A percentile compares a stretch with the other conserved stretches of the same genome.
These are phyloP conservation scores for Vanrija humicola DNA, from an alignment of 1,284 basidiomycete species.

Conservation along the genomic window DNA sequence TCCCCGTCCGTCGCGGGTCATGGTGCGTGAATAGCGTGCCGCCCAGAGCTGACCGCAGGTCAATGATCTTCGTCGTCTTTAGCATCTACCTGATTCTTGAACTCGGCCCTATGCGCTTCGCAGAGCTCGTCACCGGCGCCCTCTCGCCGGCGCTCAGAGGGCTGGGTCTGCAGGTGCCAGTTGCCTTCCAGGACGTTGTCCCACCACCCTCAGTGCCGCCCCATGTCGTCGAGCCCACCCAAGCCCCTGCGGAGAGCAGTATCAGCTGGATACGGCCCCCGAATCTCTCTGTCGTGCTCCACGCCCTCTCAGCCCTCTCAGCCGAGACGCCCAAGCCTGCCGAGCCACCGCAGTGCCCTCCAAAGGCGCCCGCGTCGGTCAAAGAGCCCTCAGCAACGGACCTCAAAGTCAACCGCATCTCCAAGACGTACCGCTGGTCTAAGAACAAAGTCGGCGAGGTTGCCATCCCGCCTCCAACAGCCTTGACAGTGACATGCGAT, in stretches of 20 bases:
- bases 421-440: constrained; percentile 3
- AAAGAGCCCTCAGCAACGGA: not conserved
- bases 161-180: not conserved
- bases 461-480: not conserved
- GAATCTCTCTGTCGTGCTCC: constrained; percentile 5
- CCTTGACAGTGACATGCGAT: not conserved
- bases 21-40: too few relatives aligned
- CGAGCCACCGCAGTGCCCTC: not conserved
- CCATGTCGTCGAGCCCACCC: not conserved
- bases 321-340: not conserved
- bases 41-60: too few relatives aligned
- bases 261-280: not conserved
- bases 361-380: not conserved
- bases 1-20: too few relatives aligned
- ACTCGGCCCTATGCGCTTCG: too few relatives aligned
- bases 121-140: not conserved
- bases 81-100: too few relatives aligned
- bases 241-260: not conserved
- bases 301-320: constrained; percentile 1
- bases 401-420: not conserved
- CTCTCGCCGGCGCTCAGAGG: not conserved
- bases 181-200: not conserved
- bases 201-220: not conserved
- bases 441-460: not conserved
- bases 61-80: too few relatives aligned